Evolutionary conservation across 495 filamentous ascomycete genomes (phyloP), one percentile per base, ranked within the genome.

Genomic region (Daldinia grandis): DNA sequence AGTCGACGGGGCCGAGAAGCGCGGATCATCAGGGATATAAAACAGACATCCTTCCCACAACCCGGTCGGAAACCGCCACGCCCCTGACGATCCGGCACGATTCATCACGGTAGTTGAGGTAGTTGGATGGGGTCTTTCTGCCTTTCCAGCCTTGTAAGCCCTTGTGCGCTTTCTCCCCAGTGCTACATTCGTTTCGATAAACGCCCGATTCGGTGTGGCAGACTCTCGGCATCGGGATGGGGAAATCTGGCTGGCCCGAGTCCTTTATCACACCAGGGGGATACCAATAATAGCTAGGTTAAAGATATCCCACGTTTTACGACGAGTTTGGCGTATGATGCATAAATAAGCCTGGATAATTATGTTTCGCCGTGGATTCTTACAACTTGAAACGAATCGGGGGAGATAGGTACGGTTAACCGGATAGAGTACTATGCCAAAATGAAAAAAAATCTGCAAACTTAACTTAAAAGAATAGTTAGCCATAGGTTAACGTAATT

Each of bases 61-160:
- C 53, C 50, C 25, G 27, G 69, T 72, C 59, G 64, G 64, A 72
- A 72, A 72, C 69, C 14, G 59, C 54, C 64, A 58, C 49, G 47
- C 25, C 49, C 49, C 49, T 53, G 49, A 4, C 25, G 49, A 53
- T 53, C 68, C 44, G 58, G 63, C 42, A 58, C 58, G 54, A 66
- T 47, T 35, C 50, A 62, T 21, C 68, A 47, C 62, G 68, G 68
- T 53, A 71, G 31, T 66, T 71, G 63, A 27, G 9, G 14, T 30
- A 9, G n/a, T 25, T 58, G 51, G n/a, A n/a, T n/a, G n/a, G n/a
- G n/a, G n/a, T n/a, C n/a, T n/a, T 55, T 25, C 44, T 21, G 5
- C 5, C 4, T 9, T 44, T 54, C 25, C 44, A 25, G 21, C 62
- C 30, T 42, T 47, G 17, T 19, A 9, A 24, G 42, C 17, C 40